phyloP scores from a whole-genome alignment of 2,329 filamentous ascomycete species.

The Penicillium paneum region DNA sequence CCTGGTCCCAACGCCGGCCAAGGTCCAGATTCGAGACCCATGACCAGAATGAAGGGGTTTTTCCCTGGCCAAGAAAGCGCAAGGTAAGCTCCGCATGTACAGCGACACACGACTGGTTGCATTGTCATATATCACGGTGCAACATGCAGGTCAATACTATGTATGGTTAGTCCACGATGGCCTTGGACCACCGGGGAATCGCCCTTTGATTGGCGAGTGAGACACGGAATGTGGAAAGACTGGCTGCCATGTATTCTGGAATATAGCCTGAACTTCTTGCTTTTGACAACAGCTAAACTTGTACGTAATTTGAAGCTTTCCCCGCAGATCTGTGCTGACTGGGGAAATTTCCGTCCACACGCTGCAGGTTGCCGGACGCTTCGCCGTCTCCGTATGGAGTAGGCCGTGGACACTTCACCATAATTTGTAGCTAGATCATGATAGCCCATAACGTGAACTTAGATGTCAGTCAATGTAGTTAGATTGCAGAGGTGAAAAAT shows the following conservation, averaged over 20 bases:
- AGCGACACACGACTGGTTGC: not conserved
- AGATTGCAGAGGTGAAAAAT: too few relatives aligned
- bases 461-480: too few relatives aligned
- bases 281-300: not conserved
- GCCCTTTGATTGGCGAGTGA: not conserved
- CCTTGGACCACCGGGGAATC: not conserved
- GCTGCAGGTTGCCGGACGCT: not conserved
- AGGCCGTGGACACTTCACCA: not conserved
- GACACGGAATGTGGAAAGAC: not conserved
- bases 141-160: not conserved
- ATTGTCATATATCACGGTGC: not conserved
- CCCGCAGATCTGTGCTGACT: not conserved
- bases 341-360: not conserved
- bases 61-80: not conserved
- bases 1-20: not conserved
- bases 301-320: not conserved
- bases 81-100: not conserved
- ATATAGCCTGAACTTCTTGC: not conserved
- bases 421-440: not conserved
- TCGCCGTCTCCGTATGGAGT: not conserved
- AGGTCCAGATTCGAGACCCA: not conserved
- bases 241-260: not conserved
- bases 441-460: not conserved
- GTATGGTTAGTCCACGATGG: not conserved
- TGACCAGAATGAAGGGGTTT: not conserved